phyloP scores from a whole-genome alignment of 306 rosid genomes.

The Vigna angularis region DNA sequence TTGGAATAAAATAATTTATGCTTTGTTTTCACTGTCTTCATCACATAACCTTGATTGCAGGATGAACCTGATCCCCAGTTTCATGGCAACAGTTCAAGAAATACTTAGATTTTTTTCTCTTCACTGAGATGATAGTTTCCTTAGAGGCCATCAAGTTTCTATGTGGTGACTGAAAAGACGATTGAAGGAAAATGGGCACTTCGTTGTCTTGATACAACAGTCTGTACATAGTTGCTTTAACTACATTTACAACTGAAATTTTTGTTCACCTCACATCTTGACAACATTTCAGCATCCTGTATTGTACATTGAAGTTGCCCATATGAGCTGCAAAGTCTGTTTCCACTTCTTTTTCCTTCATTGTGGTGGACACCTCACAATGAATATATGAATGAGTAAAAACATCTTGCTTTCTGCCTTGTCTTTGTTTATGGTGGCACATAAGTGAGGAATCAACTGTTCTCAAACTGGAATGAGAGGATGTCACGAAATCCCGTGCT shows the following conservation, averaged over 20 bases:
- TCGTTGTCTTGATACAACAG: conserved; percentile 33
- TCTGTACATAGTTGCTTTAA: conserved; percentile 23
- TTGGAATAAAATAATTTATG: conserved; percentile 32
- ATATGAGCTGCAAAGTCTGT: conserved; percentile 31
- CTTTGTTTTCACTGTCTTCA: conserved; percentile 42
- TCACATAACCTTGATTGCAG: conserved; percentile 53
- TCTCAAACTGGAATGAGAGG: conserved; percentile 2
- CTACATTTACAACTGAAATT: conserved; percentile 3
- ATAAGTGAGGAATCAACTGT: conserved; percentile 12
- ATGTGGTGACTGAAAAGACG: conserved; percentile 28
- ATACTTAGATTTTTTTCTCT: conserved; percentile 49
- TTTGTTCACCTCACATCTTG: conserved; percentile 16
- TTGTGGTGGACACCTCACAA: conserved; percentile 8
- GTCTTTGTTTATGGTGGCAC: conserved; percentile 14
- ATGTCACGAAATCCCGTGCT: neutral
- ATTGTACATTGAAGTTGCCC: conserved; percentile 35
- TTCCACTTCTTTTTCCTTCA: neutral
- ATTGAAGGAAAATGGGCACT: conserved; percentile 32
- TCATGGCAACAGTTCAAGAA: conserved; percentile 75
- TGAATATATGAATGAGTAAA: conserved; percentile 22
- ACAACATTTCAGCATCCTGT: conserved; percentile 23
- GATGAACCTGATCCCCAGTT: conserved; percentile 76
- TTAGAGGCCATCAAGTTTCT: conserved; percentile 29
- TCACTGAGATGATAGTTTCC: conserved; percentile 35
- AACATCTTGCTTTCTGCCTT: conserved; percentile 27